Conservation (phyloP, 495 filamentous ascomycete genomes). For the Lasiosphaeria hispida region DNA sequence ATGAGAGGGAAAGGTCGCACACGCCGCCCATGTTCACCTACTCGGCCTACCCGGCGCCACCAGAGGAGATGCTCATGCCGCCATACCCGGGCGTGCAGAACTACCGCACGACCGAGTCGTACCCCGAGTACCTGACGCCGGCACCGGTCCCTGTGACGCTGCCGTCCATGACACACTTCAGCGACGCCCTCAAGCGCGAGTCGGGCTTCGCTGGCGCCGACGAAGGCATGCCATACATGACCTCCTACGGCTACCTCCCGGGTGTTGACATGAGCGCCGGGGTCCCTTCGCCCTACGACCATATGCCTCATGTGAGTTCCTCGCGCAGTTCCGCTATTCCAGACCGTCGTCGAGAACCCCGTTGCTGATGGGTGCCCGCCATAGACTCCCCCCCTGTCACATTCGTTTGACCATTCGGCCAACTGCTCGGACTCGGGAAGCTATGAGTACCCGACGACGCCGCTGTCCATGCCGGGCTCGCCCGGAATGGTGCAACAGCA, state of each 20-base stretch:
- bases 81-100: slow-evolving; percentile 59
- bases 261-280: slow-evolving; percentile 66
- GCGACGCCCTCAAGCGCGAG: slow-evolving; percentile 61
- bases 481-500: slow-evolving; percentile 48
- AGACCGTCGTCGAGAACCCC: slow-evolving; percentile 32
- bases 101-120: slow-evolving; percentile 66
- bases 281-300: slow-evolving; percentile 57
- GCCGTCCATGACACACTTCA: slow-evolving; percentile 64
- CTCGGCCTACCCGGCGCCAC: slow-evolving; percentile 63
- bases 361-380: slow-evolving; percentile 46
- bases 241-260: slow-evolving; percentile 69
- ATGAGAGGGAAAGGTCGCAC: slow-evolving; percentile 60
- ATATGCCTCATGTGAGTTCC: slow-evolving; percentile 68
- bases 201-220: slow-evolving; percentile 50
- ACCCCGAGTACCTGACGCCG: slow-evolving; percentile 62
- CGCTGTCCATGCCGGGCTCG: slow-evolving; percentile 65
- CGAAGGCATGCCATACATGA: slow-evolving; percentile 71
- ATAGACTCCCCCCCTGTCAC: slow-evolving; percentile 83
- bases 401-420: slow-evolving; percentile 74
- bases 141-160: slow-evolving; percentile 57
- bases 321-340: slow-evolving; percentile 34
- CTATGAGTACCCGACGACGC: slow-evolving; percentile 63
- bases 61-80: slow-evolving; percentile 64
- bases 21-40: slow-evolving; percentile 74
- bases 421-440: slow-evolving; percentile 56